phyloP scores from a whole-genome alignment of 805 yeast species.

The Spathaspora gorwiae region DNA sequence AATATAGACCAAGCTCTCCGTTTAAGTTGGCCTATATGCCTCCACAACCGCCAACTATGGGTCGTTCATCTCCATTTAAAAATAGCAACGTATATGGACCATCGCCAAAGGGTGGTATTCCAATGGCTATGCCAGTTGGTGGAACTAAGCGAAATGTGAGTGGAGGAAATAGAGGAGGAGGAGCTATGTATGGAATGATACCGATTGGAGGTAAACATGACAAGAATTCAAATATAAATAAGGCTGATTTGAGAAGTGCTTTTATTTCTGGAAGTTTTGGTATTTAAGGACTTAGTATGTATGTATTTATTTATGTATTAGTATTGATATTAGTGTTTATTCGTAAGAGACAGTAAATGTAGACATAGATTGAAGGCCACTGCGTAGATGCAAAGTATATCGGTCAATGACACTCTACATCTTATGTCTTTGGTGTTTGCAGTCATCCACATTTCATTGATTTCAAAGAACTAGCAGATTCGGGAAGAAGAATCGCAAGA shows the following conservation, averaged over 20 bases:
- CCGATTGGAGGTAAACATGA: slow-evolving; percentile 38
- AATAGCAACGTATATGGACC: not conserved
- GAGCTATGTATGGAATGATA: slow-evolving; percentile 18
- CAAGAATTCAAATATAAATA: slow-evolving; percentile 43
- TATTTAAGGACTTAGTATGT: slow-evolving; percentile 30
- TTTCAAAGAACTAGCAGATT: too few relatives aligned
- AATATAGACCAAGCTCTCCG: not conserved
- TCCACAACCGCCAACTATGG: slow-evolving; percentile 6
- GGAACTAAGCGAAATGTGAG: not conserved
- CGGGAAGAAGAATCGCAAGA: too few relatives aligned
- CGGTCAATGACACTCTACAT: too few relatives aligned
- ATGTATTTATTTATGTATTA: too few relatives aligned
- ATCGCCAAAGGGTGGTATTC: too few relatives aligned
- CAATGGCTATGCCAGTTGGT: too few relatives aligned
- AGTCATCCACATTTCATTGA: too few relatives aligned
- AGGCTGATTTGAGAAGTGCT: slow-evolving; percentile 59
- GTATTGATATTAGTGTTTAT: too few relatives aligned
- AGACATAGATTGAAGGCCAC: too few relatives aligned
- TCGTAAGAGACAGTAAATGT: too few relatives aligned
- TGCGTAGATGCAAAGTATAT: too few relatives aligned
- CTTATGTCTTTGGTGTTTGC: too few relatives aligned
- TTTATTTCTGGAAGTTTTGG: slow-evolving; percentile 67
- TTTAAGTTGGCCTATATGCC: not conserved
- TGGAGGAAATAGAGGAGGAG: not conserved
- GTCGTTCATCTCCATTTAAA: not conserved